Percentiles rank a stretch among this genome's conserved stretches.
Evolutionary conservation across 176 grass and related monocot genomes (phyloP).

Genomic region (Hsuehochloa calcarea): DNA sequence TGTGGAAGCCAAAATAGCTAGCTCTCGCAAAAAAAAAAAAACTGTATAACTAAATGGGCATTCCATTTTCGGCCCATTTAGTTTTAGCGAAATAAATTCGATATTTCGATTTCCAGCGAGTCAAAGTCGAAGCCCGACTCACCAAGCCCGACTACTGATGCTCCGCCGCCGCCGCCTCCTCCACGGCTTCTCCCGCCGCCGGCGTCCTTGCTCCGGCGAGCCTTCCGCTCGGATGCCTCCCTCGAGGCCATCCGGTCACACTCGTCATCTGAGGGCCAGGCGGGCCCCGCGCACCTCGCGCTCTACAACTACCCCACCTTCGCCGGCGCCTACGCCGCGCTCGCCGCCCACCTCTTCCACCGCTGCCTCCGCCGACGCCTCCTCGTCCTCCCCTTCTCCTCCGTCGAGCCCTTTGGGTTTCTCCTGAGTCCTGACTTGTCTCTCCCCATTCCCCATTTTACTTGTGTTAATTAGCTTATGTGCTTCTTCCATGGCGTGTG

Average conservation of each 20-base stretch:
- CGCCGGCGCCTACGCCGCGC: slow-evolving; percentile 69
- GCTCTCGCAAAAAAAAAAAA: no score
- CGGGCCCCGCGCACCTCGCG: slow-evolving; percentile 42
- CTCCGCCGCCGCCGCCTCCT: slow-evolving; percentile 22
- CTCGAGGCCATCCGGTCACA: slow-evolving; percentile 55
- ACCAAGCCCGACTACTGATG: neutral
- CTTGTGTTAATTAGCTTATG: no score
- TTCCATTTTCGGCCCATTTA: neutral
- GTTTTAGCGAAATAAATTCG: neutral
- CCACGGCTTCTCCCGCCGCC: neutral
- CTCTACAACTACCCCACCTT: slow-evolving; percentile 96
- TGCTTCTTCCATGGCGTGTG: neutral
- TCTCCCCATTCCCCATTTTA: neutral
- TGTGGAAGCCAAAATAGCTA: no score
- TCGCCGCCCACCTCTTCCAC: slow-evolving; percentile 74
- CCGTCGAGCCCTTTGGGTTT: slow-evolving; percentile 74
- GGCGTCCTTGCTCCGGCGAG: slow-evolving; percentile 19
- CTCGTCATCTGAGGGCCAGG: slow-evolving; percentile 10
- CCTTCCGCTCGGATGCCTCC: slow-evolving; percentile 61
- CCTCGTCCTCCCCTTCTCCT: slow-evolving; percentile 79
- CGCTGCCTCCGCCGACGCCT: slow-evolving; percentile 37
- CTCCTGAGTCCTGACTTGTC: neutral
- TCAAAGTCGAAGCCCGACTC: neutral
- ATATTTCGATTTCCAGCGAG: neutral
- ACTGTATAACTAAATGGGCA: no score